Evolutionary conservation across 2,329 filamentous ascomycete species (phyloP).

Genomic region (Didymella pomorum): DNA sequence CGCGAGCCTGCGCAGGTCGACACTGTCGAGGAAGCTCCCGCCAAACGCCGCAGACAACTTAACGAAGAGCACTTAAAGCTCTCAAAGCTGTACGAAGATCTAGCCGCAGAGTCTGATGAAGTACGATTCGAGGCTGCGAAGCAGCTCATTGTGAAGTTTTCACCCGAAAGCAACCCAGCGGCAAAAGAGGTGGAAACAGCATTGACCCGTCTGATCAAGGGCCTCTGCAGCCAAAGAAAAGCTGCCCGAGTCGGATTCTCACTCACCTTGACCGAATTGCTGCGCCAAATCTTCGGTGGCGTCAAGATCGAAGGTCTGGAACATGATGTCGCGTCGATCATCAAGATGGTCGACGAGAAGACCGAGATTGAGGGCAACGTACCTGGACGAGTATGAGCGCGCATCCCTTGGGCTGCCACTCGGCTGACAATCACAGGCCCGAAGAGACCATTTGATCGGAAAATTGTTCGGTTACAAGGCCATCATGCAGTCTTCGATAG

Average conservation of each 20-base stretch:
- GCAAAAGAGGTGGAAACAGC: constrained; percentile 51
- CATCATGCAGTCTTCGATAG: constrained; percentile 78
- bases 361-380: constrained; percentile 62
- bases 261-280: constrained; percentile 81
- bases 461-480: constrained; percentile 87
- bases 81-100: constrained; percentile 56
- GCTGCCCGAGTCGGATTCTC: constrained; percentile 89
- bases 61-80: constrained; percentile 54
- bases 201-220: constrained; percentile 72
- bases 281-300: constrained; percentile 72
- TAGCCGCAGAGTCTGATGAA: constrained; percentile 57
- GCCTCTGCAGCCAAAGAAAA: constrained; percentile 88
- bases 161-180: constrained; percentile 48
- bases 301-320: constrained; percentile 43
- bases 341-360: constrained; percentile 62
- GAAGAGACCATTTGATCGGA: constrained; percentile 84
- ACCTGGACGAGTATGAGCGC: constrained; percentile 59
- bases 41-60: constrained; percentile 48
- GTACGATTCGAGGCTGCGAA: constrained; percentile 56
- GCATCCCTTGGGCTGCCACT: neutral
- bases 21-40: constrained; percentile 30
- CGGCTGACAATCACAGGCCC: constrained; percentile 65
- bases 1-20: constrained; percentile 32
- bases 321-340: constrained; percentile 53
- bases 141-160: constrained; percentile 54